Evolutionary conservation across 2,329 filamentous ascomycete species (phyloP).

Genomic region (Xylaria sp.): DNA sequence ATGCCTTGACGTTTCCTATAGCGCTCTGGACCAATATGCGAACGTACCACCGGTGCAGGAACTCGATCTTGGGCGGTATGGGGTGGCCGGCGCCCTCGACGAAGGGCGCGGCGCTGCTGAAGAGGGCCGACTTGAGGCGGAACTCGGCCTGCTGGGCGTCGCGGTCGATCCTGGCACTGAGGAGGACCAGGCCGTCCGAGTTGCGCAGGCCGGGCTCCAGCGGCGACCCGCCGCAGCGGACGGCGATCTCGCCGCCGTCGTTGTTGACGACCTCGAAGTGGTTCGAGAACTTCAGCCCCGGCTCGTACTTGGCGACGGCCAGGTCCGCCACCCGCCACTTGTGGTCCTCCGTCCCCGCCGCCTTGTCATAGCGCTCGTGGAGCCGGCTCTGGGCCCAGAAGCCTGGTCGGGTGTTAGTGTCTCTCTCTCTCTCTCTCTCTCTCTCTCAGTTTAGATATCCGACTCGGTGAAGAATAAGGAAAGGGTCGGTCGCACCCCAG

Average conservation of each 20-base stretch:
- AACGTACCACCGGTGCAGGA: conserved; percentile 36
- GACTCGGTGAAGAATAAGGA: not conserved
- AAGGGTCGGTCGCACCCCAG: conserved; percentile 52
- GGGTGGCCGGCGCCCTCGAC: conserved; percentile 24
- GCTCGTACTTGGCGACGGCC: conserved; percentile 31
- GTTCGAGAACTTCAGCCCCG: conserved; percentile 37
- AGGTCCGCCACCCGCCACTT: conserved; percentile 36
- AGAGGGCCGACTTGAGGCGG: conserved; percentile 36
- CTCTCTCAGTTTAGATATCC: not conserved
- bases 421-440: too few relatives aligned
- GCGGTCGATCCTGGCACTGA: conserved; percentile 36
- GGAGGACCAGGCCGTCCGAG: conserved; percentile 36
- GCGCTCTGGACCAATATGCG: conserved; percentile 34
- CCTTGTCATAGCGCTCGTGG: conserved; percentile 37
- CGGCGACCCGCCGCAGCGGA: conserved; percentile 38
- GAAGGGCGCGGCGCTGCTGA: conserved; percentile 32
- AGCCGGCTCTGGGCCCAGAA: conserved; percentile 44
- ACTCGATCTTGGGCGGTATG: conserved; percentile 31
- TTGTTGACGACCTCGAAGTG: conserved; percentile 40
- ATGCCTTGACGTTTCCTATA: conserved; percentile 32
- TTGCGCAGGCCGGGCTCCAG: conserved; percentile 31
- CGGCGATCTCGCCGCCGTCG: conserved; percentile 33
- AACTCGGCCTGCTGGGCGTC: conserved; percentile 35
- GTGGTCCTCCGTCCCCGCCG: conserved; percentile 35
- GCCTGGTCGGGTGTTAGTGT: conserved; percentile 43